Base-by-base conservation (phyloP, 2,329 filamentous ascomycete genomes). In the Arthroderma uncinatum region DNA sequence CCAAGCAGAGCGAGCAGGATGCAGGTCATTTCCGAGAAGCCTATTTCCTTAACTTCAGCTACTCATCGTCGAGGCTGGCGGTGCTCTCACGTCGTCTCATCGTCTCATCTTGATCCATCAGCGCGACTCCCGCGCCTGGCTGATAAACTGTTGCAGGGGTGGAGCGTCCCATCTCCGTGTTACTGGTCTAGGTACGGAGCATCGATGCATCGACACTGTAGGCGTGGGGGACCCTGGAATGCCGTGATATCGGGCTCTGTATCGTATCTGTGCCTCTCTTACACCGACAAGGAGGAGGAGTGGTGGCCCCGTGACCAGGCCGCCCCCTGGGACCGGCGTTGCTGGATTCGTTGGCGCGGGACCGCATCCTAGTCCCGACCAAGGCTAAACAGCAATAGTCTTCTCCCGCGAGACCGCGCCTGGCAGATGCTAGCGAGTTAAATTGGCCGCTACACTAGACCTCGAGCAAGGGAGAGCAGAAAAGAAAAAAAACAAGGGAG, bases 301-400 rank as follows among this genome's bases (percentile, higher is more conserved):
- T 19, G 40, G 23, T n/a, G 19, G 21, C 40, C 40, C 40, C 40
- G 40, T 44, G 40, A 44, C 40, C n/a, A n/a, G n/a, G n/a, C n/a
- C n/a, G n/a, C n/a, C 28, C 28, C 28, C 28, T 30, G 28, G 28
- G 7, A 3, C 28, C 28, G 28, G 28, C 28, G 28, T 19, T 44
- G 37, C 39, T 48, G 55, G 64, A 69, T 66, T 67, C 68, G 66
- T 68, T 68, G 64, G 64, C 68, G 69, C 67, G 69, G 69, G 66
- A 70, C 64, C 64, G 64, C 67, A 65, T 65, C 62, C 58, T 28
- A 63, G 61, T 62, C 59, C 68, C 68, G 67, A 67, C 56, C 69
- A 62, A 58, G 56, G 56, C 55, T 57, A 14, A 30, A 53, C 48
- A 19, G 25, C 48, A 28, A 53, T 53, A 53, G 14, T 36, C 33